Percentiles rank a stretch among this genome's conserved stretches.
phyloP scores from a whole-genome alignment of 2,329 filamentous ascomycete genomes.

The Hypomyces rosellus region DNA sequence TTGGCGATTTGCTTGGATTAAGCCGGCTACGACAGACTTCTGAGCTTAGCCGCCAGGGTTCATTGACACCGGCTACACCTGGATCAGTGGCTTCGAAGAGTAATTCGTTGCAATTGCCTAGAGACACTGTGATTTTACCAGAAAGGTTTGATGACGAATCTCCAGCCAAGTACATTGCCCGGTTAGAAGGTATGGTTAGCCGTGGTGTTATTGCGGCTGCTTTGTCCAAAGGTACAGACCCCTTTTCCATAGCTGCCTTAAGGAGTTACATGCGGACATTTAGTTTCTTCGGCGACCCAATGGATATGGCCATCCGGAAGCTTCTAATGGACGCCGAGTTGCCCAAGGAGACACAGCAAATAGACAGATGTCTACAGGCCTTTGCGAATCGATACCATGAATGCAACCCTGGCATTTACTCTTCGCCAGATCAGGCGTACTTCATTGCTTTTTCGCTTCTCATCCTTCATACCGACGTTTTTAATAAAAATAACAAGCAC shows the following conservation, averaged over 20 bases:
- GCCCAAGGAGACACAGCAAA: conserved; percentile 96
- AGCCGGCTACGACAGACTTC: conserved; percentile 75
- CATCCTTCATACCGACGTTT: conserved; percentile 96
- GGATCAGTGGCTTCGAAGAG: conserved; percentile 67
- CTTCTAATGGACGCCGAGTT: conserved; percentile 94
- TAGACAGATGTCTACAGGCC: conserved; percentile 86
- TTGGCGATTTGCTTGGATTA: conserved; percentile 80
- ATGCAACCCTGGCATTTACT: conserved; percentile 94
- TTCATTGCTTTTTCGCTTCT: conserved; percentile 96
- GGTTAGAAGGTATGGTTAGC: conserved; percentile 73
- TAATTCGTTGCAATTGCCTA: conserved; percentile 72
- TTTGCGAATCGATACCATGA: conserved; percentile 97
- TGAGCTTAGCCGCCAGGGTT: conserved; percentile 64
- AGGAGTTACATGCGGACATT: conserved; percentile 95
- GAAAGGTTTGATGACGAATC: conserved; percentile 82
- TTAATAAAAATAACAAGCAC: conserved; percentile 99
- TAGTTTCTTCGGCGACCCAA: conserved; percentile 90
- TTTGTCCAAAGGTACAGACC: conserved; percentile 77
- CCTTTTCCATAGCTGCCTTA: conserved; percentile 75
- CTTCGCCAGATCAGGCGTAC: conserved; percentile 88
- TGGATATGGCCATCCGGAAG: conserved; percentile 96
- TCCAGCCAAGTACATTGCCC: conserved; percentile 78
- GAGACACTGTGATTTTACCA: conserved; percentile 66
- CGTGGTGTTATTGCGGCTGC: conserved; percentile 79
- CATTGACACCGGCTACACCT: conserved; percentile 63